Evolutionary conservation across 2,329 filamentous ascomycete genomes (phyloP), one percentile per base, ranked within the genome.

Genomic region (Beauveria brongniartii): DNA sequence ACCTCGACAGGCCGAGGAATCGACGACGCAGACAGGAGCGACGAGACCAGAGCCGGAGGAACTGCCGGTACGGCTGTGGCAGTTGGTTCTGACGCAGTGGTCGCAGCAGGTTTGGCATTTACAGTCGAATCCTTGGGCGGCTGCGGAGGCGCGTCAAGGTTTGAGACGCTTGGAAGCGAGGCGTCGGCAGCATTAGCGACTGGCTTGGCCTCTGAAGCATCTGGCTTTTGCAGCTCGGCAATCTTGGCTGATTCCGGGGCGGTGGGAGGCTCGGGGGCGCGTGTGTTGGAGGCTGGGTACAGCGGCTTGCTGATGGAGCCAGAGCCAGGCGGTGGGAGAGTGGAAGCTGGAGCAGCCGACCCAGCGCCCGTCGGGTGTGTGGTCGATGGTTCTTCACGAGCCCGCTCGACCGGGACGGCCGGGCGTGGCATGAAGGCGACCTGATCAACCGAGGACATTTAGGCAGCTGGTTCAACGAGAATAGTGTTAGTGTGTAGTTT

Each of bases 1-100:
- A 75, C 65, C 65, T 75, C 72, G 43, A 74, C 73, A 5, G 73
- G 71, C 64, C 72, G 73, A 9, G 73, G 70, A 7, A 61, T 20
- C 18, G 43, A 10, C 16, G 52, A 24, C n/a, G 52, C 30, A 50
- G 55, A 24, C 44, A 50, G 22, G 2, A 12, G 18, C 18, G 52
- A 3, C 22, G 8, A 30, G 37, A 24, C 26, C 1, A 9, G 16
- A 3, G 22, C 53, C 2, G 37, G 12, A 20, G 26, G 12, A 20
- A n/a, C 53, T 44, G 20, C 9, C 3, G 40, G 9, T 5, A 10
- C 28, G 7, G 28, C 28, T 7, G 16, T 20, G 10, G 22, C 37
- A 22, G 24, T 7, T 26, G 40, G 16, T 28, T 40, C 52, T 8
- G 26, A 16, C 8, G 10, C 20, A 3, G 55, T 28, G 14, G 55